Conservation (phyloP, 2,329 filamentous ascomycete species). For the Elsinoe perseae region DNA sequence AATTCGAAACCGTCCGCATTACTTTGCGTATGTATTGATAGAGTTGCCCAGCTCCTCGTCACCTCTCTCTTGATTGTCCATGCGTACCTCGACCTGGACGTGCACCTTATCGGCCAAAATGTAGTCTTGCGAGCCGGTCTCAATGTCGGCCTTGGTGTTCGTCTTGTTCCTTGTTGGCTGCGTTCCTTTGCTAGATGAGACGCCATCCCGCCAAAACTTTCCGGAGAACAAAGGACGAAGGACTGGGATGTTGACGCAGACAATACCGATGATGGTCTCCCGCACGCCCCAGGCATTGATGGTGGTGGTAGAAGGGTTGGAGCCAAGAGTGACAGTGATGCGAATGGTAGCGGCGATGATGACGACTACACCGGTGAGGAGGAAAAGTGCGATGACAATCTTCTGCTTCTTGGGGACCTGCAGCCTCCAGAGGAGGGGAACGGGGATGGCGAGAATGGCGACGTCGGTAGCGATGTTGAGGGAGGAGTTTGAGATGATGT, state of each 20-base stretch:
- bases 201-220: conserved; percentile 24
- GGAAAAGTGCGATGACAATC: conserved; percentile 27
- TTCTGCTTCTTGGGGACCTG: conserved; percentile 26
- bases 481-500: conserved; percentile 25
- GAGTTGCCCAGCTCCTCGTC: not conserved
- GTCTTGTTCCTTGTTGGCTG: not conserved
- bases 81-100: not conserved
- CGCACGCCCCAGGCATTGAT: conserved; percentile 33
- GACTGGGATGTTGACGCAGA: conserved; percentile 30
- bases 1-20: too few relatives aligned
- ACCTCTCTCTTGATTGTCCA: not conserved
- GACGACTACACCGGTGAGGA: conserved; percentile 31
- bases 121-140: not conserved
- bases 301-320: conserved; percentile 25
- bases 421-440: conserved; percentile 30
- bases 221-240: conserved; percentile 25
- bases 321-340: conserved; percentile 26
- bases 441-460: conserved; percentile 27
- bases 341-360: conserved; percentile 31
- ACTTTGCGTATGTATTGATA: not conserved
- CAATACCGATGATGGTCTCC: conserved; percentile 30
- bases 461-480: conserved; percentile 30
- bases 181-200: not conserved
- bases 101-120: not conserved
- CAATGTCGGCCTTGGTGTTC: not conserved